These are phyloP conservation scores for Stereocaulon alpinum DNA, from an alignment of 495 filamentous ascomycete species.

Conservation along the genomic window DNA sequence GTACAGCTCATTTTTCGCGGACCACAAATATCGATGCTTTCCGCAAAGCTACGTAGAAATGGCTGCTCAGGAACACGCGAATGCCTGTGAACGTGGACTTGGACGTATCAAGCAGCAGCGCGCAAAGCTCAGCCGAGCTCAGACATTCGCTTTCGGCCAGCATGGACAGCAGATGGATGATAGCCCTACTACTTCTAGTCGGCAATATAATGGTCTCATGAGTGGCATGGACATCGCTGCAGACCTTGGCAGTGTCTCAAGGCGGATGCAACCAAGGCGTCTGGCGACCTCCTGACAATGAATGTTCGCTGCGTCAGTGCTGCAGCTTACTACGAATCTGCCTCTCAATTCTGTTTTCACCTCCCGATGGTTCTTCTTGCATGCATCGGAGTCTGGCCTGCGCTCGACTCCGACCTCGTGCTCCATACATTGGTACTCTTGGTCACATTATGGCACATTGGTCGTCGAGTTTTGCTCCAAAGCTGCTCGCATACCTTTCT, in stretches of 20 bases:
- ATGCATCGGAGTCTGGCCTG: slow-evolving; percentile 11
- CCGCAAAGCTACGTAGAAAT: slow-evolving; percentile 96
- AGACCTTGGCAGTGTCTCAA: slow-evolving; percentile 41
- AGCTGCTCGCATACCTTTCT: slow-evolving; percentile 2
- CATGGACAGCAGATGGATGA: slow-evolving; percentile 56
- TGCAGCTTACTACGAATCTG: neutral
- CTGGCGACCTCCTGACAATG: slow-evolving; percentile 57
- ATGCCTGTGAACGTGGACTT: slow-evolving; percentile 88
- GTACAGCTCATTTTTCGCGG: slow-evolving; percentile 81
- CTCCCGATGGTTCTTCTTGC: neutral
- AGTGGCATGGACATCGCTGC: slow-evolving; percentile 40
- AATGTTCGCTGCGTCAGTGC: neutral
- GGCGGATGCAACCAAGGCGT: slow-evolving; percentile 50
- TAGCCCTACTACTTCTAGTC: slow-evolving; percentile 61
- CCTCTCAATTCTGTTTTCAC: neutral
- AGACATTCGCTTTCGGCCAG: slow-evolving; percentile 88
- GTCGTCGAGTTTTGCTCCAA: slow-evolving; percentile 4
- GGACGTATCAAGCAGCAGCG: slow-evolving; percentile 70
- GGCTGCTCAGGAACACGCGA: slow-evolving; percentile 77
- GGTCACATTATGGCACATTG: neutral
- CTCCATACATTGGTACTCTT: slow-evolving; percentile 2
- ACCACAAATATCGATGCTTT: slow-evolving; percentile 68
- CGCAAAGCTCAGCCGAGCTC: slow-evolving; percentile 71
- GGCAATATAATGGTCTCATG: slow-evolving; percentile 32
- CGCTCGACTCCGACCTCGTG: neutral